A percentile compares a stretch with the other conserved stretches of the same genome.
Conservation (phyloP, 192 early-diverging fungal species). For the Podila horticola region DNA sequence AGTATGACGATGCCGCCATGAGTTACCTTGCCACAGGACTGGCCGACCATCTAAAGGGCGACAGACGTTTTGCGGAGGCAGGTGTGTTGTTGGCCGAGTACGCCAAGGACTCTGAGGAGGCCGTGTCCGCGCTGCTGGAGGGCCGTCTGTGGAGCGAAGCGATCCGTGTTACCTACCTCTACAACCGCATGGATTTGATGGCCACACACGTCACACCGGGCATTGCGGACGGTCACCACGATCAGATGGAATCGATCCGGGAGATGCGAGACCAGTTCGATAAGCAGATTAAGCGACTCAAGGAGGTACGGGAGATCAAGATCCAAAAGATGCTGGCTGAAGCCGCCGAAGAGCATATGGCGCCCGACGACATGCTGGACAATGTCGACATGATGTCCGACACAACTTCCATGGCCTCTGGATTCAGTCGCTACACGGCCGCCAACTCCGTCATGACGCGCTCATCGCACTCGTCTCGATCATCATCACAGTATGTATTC, state of each 20-base stretch:
- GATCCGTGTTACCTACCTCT: slow-evolving; percentile 67
- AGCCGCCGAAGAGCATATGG: slow-evolving; percentile 34
- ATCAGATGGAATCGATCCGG: slow-evolving; percentile 70
- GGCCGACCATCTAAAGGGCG: slow-evolving; percentile 47
- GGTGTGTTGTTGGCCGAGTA: slow-evolving; percentile 69
- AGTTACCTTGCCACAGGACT: slow-evolving; percentile 64
- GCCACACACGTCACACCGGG: slow-evolving; percentile 80
- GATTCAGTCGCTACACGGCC: slow-evolving; percentile 81
- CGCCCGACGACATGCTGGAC: slow-evolving; percentile 73
- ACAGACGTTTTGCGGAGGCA: slow-evolving; percentile 65
- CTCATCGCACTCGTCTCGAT: slow-evolving; percentile 55
- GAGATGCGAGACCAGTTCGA: slow-evolving; percentile 71
- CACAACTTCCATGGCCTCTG: slow-evolving; percentile 92
- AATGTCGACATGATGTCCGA: slow-evolving; percentile 96
- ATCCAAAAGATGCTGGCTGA: slow-evolving; percentile 55
- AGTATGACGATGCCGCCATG: slow-evolving; percentile 56
- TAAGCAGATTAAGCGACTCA: slow-evolving; percentile 67
- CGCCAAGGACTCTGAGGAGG: slow-evolving; percentile 72
- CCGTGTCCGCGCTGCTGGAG: slow-evolving; percentile 73
- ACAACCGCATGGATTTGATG: slow-evolving; percentile 74
- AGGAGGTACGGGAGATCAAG: slow-evolving; percentile 66
- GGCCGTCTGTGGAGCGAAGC: slow-evolving; percentile 85
- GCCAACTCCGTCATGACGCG: slow-evolving; percentile 70
- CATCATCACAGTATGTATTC: slow-evolving; percentile 40
- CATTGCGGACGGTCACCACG: slow-evolving; percentile 60